These are phyloP conservation scores for Ulvella scutata DNA, from an alignment of 139 green algal genomes.

Conservation along the genomic window DNA sequence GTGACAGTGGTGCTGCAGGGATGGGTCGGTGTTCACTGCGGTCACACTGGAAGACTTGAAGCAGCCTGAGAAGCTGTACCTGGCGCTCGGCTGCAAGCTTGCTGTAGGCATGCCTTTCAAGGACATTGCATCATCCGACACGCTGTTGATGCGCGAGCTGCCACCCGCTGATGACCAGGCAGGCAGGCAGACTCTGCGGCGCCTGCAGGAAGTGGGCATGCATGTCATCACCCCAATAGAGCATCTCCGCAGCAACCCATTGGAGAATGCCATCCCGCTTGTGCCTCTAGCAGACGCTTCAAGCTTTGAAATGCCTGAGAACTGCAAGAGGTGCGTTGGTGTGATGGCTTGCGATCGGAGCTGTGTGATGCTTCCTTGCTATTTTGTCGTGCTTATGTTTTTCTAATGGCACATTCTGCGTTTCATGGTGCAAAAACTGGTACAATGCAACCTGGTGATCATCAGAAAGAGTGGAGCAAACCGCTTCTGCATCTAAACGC, in stretches of 20 bases:
- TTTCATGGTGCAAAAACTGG: too few relatives aligned
- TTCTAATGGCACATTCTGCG: too few relatives aligned
- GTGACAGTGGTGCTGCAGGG: slow-evolving; percentile 1
- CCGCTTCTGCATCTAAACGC: too few relatives aligned
- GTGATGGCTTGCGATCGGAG: background rate
- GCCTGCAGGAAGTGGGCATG: slow-evolving; percentile 78
- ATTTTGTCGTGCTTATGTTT: too few relatives aligned
- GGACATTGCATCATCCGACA: slow-evolving; percentile 88
- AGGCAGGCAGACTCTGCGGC: slow-evolving; percentile 43
- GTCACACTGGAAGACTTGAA: slow-evolving; percentile 37
- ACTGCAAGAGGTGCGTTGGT: background rate
- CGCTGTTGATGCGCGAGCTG: slow-evolving; percentile 67
- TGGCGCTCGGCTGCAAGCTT: slow-evolving; percentile 80
- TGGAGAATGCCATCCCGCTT: slow-evolving; percentile 68
- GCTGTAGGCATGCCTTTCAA: slow-evolving; percentile 98
- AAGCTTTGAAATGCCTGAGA: background rate
- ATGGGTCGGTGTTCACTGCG: slow-evolving; percentile 34
- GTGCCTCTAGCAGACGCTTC: slow-evolving; percentile 39
- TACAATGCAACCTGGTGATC: too few relatives aligned
- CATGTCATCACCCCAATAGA: slow-evolving; percentile 61
- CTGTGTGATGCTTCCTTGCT: too few relatives aligned
- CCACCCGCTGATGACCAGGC: slow-evolving; percentile 34
- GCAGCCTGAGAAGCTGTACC: slow-evolving; percentile 53
- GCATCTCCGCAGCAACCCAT: slow-evolving; percentile 46
- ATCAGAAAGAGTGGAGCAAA: too few relatives aligned